A percentile compares a stretch with the other conserved stretches of the same genome.
Conservation (phyloP, 2,329 filamentous ascomycete species). For the Hirsutella rhossiliensis region DNA sequence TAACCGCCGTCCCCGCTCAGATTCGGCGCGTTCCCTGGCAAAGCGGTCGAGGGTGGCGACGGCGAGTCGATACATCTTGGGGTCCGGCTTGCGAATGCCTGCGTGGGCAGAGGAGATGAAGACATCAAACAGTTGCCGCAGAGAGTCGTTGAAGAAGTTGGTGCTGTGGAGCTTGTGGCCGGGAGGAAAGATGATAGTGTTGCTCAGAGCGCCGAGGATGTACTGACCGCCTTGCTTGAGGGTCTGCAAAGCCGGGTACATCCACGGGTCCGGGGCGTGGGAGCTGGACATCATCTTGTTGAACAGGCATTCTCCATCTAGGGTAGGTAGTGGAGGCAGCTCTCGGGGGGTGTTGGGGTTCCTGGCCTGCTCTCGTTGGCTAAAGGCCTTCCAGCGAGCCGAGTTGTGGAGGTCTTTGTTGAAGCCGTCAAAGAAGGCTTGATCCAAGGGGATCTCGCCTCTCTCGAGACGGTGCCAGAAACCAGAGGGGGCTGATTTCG, state of each 20-base stretch:
- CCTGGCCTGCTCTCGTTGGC: constrained; percentile 30
- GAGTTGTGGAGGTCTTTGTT: constrained; percentile 57
- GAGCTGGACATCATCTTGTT: constrained; percentile 80
- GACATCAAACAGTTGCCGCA: constrained; percentile 66
- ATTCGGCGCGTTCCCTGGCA: constrained; percentile 36
- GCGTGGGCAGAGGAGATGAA: constrained; percentile 82
- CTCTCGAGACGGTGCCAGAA: constrained; percentile 84
- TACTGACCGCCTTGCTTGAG: constrained; percentile 53
- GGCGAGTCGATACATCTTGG: constrained; percentile 66
- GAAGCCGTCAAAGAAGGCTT: constrained; percentile 65
- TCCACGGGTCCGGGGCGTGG: constrained; percentile 65
- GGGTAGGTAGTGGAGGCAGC: constrained; percentile 52
- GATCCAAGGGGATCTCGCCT: constrained; percentile 66
- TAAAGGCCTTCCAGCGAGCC: constrained; percentile 57
- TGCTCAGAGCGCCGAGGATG: constrained; percentile 73
- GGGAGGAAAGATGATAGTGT: constrained; percentile 77
- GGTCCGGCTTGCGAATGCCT: constrained; percentile 78
- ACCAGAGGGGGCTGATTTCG: constrained; percentile 62
- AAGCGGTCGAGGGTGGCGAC: constrained; percentile 53
- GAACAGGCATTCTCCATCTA: constrained; percentile 74
- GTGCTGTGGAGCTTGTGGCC: constrained; percentile 53
- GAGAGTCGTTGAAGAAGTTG: constrained; percentile 39
- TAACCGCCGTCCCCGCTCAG: constrained; percentile 21
- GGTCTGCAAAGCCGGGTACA: constrained; percentile 69
- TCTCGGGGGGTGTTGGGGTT: constrained; percentile 24